Evolutionary conservation across 129 eudicot species (phyloP), one percentile per base, ranked within the genome.

Genomic region (Flaveria brownii): DNA sequence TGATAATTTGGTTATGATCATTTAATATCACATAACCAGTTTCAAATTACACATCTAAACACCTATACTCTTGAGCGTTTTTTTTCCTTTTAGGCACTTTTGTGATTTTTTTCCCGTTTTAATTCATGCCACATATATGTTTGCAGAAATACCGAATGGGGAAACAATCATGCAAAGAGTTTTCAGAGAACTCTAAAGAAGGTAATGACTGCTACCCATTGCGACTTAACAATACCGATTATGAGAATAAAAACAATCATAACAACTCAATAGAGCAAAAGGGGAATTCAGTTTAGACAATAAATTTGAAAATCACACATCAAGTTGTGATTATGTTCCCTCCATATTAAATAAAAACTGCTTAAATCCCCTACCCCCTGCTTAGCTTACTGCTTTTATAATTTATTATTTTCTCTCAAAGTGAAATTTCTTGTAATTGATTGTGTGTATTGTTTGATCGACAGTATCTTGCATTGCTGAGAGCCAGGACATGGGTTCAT

Each of bases 91-190:
- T 28, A 25, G 30, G 52, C 51, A 0, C 65, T 50, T 72, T 28
- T 11, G 64, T 51, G 2, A 20, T 20, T 26, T 17, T 36, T 46
- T 13, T 30, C 62, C 41, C 1, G 3, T 28, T 74, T 8, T 25
- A 70, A 47, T 5, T 76, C 60, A 77, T 13, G 75, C 59, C 12
- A 36, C 42, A 18, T 28, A 26, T 28, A 49, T 49, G 33, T 52
- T 79, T 79, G 81, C 88, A 87, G 92, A 85, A 90, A 80, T 90
- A 90, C 72, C 81, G 96, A 17, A 50, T 90, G 84, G 96, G 96
- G 72, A 90, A 87, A 65, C 96, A 87, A 75, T 78, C 96, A 18
- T 75, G 87, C 84, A 90, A 85, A 84, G 96, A 90, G 78, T 70
- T 81, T 52, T 75, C 84, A 33, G 96, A 90, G 12, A 87, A 75